Evolutionary conservation across 306 rosid species (phyloP).

Genomic region (Vigna mungo): DNA sequence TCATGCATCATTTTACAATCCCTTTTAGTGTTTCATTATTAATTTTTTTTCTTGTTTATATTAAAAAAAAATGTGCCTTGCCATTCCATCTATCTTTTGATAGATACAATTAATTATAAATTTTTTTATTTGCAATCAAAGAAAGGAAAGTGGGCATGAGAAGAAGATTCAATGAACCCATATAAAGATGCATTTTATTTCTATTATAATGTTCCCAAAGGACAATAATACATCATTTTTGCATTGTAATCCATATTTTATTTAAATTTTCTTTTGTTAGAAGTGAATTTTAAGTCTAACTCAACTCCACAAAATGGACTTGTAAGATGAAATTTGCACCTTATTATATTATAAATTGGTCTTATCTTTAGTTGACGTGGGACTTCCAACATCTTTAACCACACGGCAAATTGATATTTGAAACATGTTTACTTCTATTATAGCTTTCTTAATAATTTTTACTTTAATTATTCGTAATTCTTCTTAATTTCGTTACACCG

Average conservation of each 20-base stretch:
- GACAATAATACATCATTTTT: not conserved
- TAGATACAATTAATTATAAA: not conserved
- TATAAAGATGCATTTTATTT: not conserved
- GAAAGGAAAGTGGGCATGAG: not conserved
- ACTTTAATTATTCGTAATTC: not conserved
- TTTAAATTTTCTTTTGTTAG: no score
- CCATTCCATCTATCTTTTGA: slow-evolving; percentile 9
- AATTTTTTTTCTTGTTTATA: not conserved
- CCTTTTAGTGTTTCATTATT: not conserved
- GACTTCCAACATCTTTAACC: no score
- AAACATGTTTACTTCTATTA: not conserved
- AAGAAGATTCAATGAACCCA: not conserved
- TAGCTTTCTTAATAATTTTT: not conserved
- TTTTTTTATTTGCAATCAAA: not conserved
- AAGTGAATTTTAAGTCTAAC: no score
- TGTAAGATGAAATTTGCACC: no score
- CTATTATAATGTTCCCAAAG: not conserved
- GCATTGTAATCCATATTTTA: not conserved
- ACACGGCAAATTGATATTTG: not conserved
- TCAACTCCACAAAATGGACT: no score
- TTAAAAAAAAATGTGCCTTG: not conserved
- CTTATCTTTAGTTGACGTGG: no score
- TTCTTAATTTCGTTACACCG: no score
- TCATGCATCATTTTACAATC: not conserved
- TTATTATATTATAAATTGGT: no score